Base-by-base conservation (phyloP, 1,139 yeast species). In the Maudiozyma humilis region DNA sequence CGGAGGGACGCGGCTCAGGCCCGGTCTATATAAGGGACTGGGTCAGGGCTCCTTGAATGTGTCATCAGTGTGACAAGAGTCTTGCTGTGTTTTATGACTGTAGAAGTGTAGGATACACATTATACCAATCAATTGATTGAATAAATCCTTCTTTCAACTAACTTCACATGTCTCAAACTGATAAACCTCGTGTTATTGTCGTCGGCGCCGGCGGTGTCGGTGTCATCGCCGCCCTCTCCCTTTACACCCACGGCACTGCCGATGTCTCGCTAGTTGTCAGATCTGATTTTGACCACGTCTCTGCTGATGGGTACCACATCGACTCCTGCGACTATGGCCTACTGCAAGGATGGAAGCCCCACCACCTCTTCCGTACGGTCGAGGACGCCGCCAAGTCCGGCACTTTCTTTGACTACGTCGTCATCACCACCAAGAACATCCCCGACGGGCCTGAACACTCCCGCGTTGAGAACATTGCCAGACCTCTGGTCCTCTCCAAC, bases 121-220 rank as follows among this genome's bases (percentile, higher is more conserved):
- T n/a, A n/a, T n/a, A n/a, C n/a, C n/a, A n/a, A n/a, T n/a, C n/a
- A n/a, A n/a, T n/a, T n/a, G n/a, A n/a, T n/a, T n/a, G n/a, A n/a
- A n/a, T n/a, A n/a, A n/a, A n/a, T n/a, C n/a, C n/a, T n/a, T n/a
- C n/a, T n/a, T n/a, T n/a, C n/a, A n/a, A n/a, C n/a, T n/a, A n/a
- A n/a, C n/a, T n/a, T n/a, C n/a, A n/a, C n/a, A 38, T 32, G 41
- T 23, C 38, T 29, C n/a, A 19, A 16, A 13, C 17, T 16, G 7
- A 14, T 2, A 29, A 15, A 14, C 51, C 53, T 19, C 50, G 44
- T 33, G 55, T 56, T 18, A 60, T 76, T 40, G 67, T 72, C 23
- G 66, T 76, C 44, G 81, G 82, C 4, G 69, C 76, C 36, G 82
- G 81, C 4, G 81, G 83, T 16, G 77, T 79, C 2, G 85, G 84